Base-by-base conservation (phyloP, 371 early-diverging fungal genomes). In the Apophysomyces ossiformis region DNA sequence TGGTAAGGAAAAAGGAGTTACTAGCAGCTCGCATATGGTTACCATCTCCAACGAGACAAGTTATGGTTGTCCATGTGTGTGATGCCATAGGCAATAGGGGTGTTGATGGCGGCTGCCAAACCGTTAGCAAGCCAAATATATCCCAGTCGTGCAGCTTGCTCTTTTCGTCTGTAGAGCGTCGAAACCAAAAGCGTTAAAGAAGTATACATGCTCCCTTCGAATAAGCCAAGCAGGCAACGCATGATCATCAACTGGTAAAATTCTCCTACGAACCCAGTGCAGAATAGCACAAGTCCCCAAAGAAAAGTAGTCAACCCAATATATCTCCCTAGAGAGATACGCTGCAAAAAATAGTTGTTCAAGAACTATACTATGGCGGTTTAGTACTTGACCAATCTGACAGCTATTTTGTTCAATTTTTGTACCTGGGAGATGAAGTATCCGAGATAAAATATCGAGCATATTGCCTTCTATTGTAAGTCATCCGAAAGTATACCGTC, bases 1-100 rank as follows among this genome's bases (percentile, higher is more conserved):
- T 11, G 16, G 41, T 44, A 37, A 37, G 12, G 32, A 45, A 32
- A 11, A 32, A 39, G 7, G 3, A 26, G 3, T 26, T 37, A 18
- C 16, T 41, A 21, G 38, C 21, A 18, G 21, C 9, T n/a, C 39
- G 9, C 36, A 21, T 18, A 50, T n/a, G 16, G 32, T 56, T 66
- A 74, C 82, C 88, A 88, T 69, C 74, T 73, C 88, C 89, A 88
- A 12, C 67, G 61, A 9, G 57, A n/a, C 15, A 85, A 63, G 35
- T 68, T 71, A 11, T 65, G 69, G 41, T 69, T 65, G 12, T 68
- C 61, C 13, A 89, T 82, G 37, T 77, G 61, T 12, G 43, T 65
- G 37, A 90, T 73, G 8, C 82, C 88, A 37, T 83, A 80, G 12
- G 87, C 82, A 2, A 85, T 73, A 7, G 85, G 75, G 0, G 85